Percentiles rank a stretch among this genome's conserved stretches.
These are phyloP conservation scores for Osmozyma mogii DNA, from an alignment of 805 yeast genomes.

Conservation along the genomic window DNA sequence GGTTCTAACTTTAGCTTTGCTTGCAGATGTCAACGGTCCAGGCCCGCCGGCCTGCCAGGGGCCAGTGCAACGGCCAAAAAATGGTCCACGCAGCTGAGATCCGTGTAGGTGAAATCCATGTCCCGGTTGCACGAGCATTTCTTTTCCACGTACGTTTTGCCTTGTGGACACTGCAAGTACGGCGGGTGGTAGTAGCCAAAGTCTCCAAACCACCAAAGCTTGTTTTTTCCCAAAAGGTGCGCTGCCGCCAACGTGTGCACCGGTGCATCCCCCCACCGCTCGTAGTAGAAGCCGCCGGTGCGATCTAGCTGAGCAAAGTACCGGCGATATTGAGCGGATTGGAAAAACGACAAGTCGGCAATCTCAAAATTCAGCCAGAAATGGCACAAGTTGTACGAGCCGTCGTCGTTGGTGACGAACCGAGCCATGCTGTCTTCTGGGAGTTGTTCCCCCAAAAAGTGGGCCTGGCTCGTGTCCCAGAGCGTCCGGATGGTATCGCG, in stretches of 20 bases:
- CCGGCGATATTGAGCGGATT: not conserved
- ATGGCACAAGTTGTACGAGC: constrained; percentile 3
- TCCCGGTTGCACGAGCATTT: constrained; percentile 6
- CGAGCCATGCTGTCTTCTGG: no score
- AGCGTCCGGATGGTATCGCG: constrained; percentile 52
- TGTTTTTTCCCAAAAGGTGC: not conserved
- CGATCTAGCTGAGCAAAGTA: constrained; percentile 1
- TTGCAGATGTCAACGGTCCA: no score
- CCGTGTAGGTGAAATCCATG: constrained; percentile 2
- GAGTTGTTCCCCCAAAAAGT: not conserved
- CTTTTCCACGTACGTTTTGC: constrained; percentile 1
- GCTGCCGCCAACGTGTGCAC: constrained; percentile 3
- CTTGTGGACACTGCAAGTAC: constrained; percentile 2
- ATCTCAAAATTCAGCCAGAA: constrained; percentile 4
- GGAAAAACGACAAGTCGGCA: constrained; percentile 1
- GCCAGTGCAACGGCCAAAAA: constrained; percentile 2
- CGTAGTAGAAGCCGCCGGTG: constrained; percentile 3
- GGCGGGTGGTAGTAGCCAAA: constrained; percentile 3
- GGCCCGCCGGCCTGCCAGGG: no score
- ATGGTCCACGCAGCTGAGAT: constrained; percentile 10
- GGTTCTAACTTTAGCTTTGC: no score
- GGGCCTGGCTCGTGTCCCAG: constrained; percentile 33
- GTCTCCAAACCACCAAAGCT: constrained; percentile 3
- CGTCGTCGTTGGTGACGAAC: not conserved
- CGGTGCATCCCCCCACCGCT: constrained; percentile 5